Percentiles rank a stretch among this genome's conserved stretches.
Conservation (phyloP, 2,329 filamentous ascomycete species). For the Septoria petroselini region DNA sequence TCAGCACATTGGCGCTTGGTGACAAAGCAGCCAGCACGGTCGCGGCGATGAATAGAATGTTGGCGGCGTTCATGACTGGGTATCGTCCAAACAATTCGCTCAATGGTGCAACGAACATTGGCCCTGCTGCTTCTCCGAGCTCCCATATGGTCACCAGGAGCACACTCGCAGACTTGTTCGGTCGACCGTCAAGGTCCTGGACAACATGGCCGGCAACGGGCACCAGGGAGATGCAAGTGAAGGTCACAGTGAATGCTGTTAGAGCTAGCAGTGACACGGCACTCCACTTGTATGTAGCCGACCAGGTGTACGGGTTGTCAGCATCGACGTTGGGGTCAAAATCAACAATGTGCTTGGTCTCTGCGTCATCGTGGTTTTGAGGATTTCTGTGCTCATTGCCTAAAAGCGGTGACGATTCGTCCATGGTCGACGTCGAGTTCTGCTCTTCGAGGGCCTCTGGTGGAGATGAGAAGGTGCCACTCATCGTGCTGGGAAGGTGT, state of each 20-base stretch:
- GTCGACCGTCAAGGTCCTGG: conserved; percentile 25
- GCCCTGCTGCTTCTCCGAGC: conserved; percentile 48
- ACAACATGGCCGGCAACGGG: conserved; percentile 33
- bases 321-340: conserved; percentile 47
- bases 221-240: conserved; percentile 36
- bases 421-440: background rate
- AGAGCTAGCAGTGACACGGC: conserved; percentile 54
- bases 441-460: background rate
- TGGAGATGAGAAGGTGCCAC: background rate
- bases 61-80: conserved; percentile 41
- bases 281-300: conserved; percentile 48
- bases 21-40: conserved; percentile 42
- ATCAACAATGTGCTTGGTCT: conserved; percentile 38
- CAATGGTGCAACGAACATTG: conserved; percentile 46
- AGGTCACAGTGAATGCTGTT: conserved; percentile 55
- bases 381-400: conserved; percentile 2
- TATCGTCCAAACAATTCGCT: conserved; percentile 46
- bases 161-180: conserved; percentile 28
- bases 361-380: conserved; percentile 14
- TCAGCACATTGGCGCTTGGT: conserved; percentile 41
- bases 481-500: background rate
- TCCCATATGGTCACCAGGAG: conserved; percentile 52
- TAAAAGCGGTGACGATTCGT: conserved; percentile 24
- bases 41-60: conserved; percentile 47
- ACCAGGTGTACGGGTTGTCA: conserved; percentile 57